Evolutionary conservation across 345 rosid species (phyloP).

Genomic region (Clarkia xantiana): DNA sequence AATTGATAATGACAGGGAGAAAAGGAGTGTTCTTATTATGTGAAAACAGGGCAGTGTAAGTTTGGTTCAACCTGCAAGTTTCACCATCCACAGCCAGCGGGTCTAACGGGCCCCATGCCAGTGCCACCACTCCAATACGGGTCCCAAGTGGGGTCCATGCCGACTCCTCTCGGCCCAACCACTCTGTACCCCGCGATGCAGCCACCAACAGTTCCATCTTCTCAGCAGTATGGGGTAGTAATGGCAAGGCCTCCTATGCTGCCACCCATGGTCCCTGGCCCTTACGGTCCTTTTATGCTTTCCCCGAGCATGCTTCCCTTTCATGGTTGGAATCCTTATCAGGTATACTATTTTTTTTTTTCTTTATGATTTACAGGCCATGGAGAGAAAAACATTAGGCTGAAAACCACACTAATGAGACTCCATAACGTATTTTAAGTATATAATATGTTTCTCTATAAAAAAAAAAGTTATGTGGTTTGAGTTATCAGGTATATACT

Average conservation of each 20-base stretch:
- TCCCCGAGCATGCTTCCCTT: constrained; percentile 57
- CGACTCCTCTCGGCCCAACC: constrained; percentile 21
- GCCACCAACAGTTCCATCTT: constrained; percentile 41
- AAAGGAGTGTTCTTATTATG: constrained; percentile 73
- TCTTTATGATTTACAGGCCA: not conserved
- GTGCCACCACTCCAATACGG: constrained; percentile 27
- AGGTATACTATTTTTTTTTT: constrained; percentile 25
- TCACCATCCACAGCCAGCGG: constrained; percentile 66
- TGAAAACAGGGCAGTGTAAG: constrained; percentile 85
- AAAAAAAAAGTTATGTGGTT: too few relatives aligned
- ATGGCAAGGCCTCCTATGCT: constrained; percentile 65
- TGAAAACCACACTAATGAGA: too few relatives aligned
- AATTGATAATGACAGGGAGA: constrained; percentile 48
- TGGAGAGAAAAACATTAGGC: too few relatives aligned
- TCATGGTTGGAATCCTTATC: constrained; percentile 58
- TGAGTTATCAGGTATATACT: too few relatives aligned
- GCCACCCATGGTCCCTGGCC: constrained; percentile 52
- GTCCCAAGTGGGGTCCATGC: constrained; percentile 29
- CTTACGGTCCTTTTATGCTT: constrained; percentile 61
- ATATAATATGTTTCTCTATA: too few relatives aligned
- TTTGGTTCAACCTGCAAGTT: constrained; percentile 76
- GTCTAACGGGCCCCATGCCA: constrained; percentile 22
- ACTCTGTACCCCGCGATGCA: constrained; percentile 42
- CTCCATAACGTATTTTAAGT: too few relatives aligned
- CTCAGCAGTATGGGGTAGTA: constrained; percentile 62